Evolutionary conservation across 129 eudicot genomes (phyloP).

Genomic region (Flaveria robusta): DNA sequence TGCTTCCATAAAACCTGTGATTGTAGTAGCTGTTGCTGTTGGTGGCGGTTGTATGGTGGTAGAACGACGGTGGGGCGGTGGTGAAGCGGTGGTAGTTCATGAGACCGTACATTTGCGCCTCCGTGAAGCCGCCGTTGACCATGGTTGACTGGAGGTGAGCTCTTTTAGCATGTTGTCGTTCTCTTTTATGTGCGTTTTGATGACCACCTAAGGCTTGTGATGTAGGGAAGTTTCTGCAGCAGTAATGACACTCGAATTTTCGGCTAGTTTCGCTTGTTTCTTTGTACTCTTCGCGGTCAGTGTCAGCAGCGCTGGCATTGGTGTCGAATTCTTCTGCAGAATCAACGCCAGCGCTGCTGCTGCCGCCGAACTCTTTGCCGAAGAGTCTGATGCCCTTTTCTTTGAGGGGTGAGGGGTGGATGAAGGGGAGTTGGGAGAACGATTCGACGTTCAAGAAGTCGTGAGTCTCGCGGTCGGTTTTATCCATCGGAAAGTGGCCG

Average conservation of each 20-base stretch:
- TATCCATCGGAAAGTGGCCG: conserved; percentile 53
- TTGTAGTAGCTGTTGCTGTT: conserved; percentile 13
- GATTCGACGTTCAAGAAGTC: conserved; percentile 98
- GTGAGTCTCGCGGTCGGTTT: conserved; percentile 58
- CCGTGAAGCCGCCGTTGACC: conserved; percentile 49
- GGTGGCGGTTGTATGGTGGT: conserved; percentile 34
- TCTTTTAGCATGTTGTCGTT: conserved; percentile 91
- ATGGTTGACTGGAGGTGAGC: conserved; percentile 85
- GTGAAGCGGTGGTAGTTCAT: conserved; percentile 55
- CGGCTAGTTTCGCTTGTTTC: conserved; percentile 50
- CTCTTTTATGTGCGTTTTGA: conserved; percentile 97
- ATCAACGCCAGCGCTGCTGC: conserved; percentile 11
- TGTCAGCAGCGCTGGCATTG: conserved; percentile 16
- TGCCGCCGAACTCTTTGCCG: conserved; percentile 72
- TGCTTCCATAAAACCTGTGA: conserved; percentile 30
- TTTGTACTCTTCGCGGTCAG: conserved; percentile 28
- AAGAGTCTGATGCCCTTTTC: conserved; percentile 71
- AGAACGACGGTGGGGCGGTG: conserved; percentile 36
- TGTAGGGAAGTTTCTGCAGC: conserved; percentile 97
- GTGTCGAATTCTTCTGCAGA: conserved; percentile 23
- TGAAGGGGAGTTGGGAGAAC: conserved; percentile 95
- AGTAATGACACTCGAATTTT: conserved; percentile 93
- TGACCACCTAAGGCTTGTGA: conserved; percentile 99
- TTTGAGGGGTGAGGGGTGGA: conserved; percentile 69
- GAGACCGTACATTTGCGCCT: conserved; percentile 56